Conservation (phyloP, 208 protist genomes). For the Acanthamoeba rhysodes region DNA sequence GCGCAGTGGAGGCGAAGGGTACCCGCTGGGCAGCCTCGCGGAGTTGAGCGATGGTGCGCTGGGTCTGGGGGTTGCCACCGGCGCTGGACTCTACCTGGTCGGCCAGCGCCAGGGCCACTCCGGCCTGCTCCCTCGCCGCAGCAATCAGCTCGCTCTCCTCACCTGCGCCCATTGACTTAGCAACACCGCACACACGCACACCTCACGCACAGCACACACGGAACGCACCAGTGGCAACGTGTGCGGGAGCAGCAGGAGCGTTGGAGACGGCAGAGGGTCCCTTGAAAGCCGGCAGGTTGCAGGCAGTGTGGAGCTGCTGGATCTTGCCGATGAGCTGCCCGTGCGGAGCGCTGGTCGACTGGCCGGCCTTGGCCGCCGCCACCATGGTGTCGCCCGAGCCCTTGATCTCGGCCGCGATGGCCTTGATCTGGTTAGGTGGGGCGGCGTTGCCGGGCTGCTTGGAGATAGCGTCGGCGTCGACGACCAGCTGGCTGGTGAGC, state of each 20-base stretch:
- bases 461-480: background rate
- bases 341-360: background rate
- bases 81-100: background rate
- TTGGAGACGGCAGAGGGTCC: background rate
- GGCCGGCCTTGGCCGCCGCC: constrained; percentile 9
- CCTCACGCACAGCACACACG: background rate
- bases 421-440: constrained; percentile 3
- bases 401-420: background rate
- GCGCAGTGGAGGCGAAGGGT: too few species aligned
- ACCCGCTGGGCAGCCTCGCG: constrained; percentile 3
- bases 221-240: background rate
- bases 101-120: background rate
- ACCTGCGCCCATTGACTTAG: background rate
- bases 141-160: constrained; percentile 48
- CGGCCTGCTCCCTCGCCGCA: constrained; percentile 12
- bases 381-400: constrained; percentile 17
- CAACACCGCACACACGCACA: background rate
- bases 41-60: background rate
- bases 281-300: constrained; percentile 20
- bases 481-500: constrained; percentile 24
- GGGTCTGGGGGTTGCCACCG: background rate
- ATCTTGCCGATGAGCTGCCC: constrained; percentile 8
- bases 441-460: constrained; percentile 29
- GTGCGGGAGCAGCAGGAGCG: background rate
- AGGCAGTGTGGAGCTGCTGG: constrained; percentile 36